Percentiles rank a stretch among this genome's conserved stretches.
Conservation (phyloP, 345 rosid genomes). For the Citrus trifoliata region DNA sequence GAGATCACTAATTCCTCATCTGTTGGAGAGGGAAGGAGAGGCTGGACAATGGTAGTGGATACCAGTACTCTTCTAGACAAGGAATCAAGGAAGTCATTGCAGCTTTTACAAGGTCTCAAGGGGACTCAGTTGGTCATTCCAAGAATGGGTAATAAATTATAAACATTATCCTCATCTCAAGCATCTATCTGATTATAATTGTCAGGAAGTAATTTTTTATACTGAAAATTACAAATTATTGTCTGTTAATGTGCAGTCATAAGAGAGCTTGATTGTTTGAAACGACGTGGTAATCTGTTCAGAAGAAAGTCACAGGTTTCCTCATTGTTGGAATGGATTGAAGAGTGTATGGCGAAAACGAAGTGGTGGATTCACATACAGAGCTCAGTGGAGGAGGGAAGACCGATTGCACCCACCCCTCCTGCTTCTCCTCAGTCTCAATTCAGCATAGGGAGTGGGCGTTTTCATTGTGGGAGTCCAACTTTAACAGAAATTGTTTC, state of each 20-base stretch:
- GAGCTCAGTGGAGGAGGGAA: constrained; percentile 54
- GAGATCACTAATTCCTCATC: constrained; percentile 30
- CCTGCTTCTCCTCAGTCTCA: constrained; percentile 60
- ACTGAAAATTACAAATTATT: neutral
- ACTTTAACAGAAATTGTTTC: constrained; percentile 33
- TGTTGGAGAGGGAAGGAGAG: constrained; percentile 38
- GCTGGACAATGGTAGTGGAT: constrained; percentile 78
- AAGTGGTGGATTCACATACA: constrained; percentile 86
- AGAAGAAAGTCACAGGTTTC: constrained; percentile 55
- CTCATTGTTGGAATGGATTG: constrained; percentile 73
- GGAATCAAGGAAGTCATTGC: constrained; percentile 65
- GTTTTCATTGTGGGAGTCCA: constrained; percentile 13
- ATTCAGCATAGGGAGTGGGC: constrained; percentile 23
- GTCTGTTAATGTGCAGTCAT: constrained; percentile 40
- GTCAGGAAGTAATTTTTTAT: neutral
- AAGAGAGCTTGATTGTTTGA: constrained; percentile 68
- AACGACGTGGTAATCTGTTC: constrained; percentile 44
- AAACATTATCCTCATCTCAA: neutral
- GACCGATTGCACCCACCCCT: constrained; percentile 53
- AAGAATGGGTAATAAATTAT: constrained; percentile 50
- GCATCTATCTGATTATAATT: neutral
- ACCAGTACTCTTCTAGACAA: constrained; percentile 61
- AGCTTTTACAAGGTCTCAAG: constrained; percentile 84
- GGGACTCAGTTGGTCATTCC: constrained; percentile 72
- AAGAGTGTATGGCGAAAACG: constrained; percentile 58